Percentiles rank a stretch among this genome's conserved stretches.
Evolutionary conservation across 2,329 filamentous ascomycete genomes (phyloP).

Genomic region (Diaporthe aspalathi): DNA sequence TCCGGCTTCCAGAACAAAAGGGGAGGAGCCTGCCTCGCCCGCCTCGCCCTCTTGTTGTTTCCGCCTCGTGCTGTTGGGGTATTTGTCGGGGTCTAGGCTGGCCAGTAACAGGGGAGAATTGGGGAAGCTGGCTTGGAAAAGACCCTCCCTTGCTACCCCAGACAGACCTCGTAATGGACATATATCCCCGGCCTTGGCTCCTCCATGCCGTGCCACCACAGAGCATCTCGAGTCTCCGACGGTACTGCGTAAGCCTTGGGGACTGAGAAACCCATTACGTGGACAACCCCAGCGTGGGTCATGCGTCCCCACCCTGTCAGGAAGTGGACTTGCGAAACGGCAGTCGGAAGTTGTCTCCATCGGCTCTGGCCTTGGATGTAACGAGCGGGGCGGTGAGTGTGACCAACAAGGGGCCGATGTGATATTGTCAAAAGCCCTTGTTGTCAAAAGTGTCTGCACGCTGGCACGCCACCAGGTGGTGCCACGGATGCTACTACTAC

Average conservation of each 20-base stretch:
- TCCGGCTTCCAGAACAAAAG: conserved; percentile 7
- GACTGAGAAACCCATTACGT: conserved; percentile 4
- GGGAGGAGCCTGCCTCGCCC: neutral
- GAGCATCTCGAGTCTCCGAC: neutral
- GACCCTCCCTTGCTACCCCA: conserved; percentile 6
- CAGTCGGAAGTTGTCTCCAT: conserved; percentile 27
- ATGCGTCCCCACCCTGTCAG: neutral
- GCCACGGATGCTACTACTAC: conserved; percentile 4
- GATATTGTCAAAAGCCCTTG: neutral
- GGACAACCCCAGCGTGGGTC: conserved; percentile 1
- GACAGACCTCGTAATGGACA: neutral
- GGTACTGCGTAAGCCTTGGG: neutral
- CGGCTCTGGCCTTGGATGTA: neutral
- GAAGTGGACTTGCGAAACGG: conserved; percentile 20
- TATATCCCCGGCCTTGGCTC: neutral
- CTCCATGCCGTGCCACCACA: neutral
- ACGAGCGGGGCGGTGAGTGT: conserved; percentile 22
- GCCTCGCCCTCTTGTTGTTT: conserved; percentile 4
- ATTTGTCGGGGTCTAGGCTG: neutral
- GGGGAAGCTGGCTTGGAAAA: neutral
- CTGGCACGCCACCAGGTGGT: neutral
- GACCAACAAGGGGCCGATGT: conserved; percentile 7
- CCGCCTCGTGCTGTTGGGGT: conserved; percentile 17
- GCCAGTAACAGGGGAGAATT: neutral
- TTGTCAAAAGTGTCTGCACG: neutral